Percentiles rank a stretch among this genome's conserved stretches.
Evolutionary conservation across 23 red algal species (phyloP).

Genomic region (Gracilaria caudata): DNA sequence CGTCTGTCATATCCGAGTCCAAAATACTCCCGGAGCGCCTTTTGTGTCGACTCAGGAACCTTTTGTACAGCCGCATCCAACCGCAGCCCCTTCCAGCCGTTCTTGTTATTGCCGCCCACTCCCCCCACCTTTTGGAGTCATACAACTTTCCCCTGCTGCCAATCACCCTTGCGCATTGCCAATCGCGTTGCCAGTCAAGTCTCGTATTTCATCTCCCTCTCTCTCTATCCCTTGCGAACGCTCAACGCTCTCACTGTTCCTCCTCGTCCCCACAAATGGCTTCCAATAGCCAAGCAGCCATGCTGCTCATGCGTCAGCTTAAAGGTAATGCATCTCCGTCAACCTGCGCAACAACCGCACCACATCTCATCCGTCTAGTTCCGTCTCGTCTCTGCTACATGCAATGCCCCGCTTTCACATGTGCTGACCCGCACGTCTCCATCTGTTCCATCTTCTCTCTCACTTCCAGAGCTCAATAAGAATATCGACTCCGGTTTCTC

Average conservation of each 20-base stretch:
- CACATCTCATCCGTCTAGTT: neutral
- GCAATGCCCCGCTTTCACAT: neutral
- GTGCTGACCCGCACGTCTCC: neutral
- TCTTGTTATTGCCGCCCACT: neutral
- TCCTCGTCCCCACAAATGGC: neutral
- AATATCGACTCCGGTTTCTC: slow-evolving; percentile 90
- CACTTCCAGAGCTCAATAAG: slow-evolving; percentile 87
- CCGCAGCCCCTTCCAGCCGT: neutral
- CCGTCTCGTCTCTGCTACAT: neutral
- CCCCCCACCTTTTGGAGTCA: neutral
- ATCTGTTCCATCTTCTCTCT: neutral
- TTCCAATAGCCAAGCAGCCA: slow-evolving; percentile 72
- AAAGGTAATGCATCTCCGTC: slow-evolving; percentile 61
- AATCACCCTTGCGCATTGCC: neutral
- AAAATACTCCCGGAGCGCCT: neutral
- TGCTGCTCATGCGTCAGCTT: slow-evolving; percentile 92
- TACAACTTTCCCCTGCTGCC: neutral
- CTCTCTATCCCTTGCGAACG: neutral
- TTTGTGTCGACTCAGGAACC: neutral
- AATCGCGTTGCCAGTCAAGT: neutral
- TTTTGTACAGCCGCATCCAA: neutral
- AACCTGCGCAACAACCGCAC: too few relatives aligned
- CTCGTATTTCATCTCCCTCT: neutral
- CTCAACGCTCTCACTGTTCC: neutral
- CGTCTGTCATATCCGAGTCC: neutral